A percentile compares a stretch with the other conserved stretches of the same genome.
Evolutionary conservation across 257 asterid species (phyloP).

Genomic region (Rubia yunnanensis): DNA sequence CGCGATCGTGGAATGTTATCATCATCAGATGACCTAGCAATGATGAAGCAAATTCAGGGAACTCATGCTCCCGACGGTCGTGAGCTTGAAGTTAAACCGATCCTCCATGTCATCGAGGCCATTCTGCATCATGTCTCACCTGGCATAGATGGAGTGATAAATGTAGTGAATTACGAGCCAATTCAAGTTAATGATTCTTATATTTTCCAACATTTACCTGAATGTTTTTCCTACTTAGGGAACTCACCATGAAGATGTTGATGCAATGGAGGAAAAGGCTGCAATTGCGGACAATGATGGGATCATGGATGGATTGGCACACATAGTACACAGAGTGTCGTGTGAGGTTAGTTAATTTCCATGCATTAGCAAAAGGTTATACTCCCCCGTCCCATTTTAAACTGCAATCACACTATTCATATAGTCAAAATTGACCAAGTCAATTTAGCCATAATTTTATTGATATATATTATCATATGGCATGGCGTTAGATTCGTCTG

Average conservation of each 20-base stretch:
- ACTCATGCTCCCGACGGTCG: conserved; percentile 55
- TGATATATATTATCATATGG: no score
- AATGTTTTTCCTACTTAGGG: conserved; percentile 29
- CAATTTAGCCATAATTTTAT: no score
- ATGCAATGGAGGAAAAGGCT: conserved; percentile 27
- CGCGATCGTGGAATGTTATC: conserved; percentile 31
- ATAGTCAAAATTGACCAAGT: no score
- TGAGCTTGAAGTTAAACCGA: conserved; percentile 34
- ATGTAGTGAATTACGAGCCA: conserved; percentile 20
- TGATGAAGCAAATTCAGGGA: conserved; percentile 46
- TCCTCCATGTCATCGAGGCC: conserved; percentile 40
- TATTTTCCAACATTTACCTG: neutral
- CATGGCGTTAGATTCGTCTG: no score
- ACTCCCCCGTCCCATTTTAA: no score
- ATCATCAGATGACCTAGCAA: conserved; percentile 38
- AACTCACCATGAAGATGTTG: conserved; percentile 12
- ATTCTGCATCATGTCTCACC: conserved; percentile 50
- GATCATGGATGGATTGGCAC: conserved; percentile 38
- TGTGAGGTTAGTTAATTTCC: conserved; percentile 41
- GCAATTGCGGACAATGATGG: conserved; percentile 31
- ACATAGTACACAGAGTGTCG: conserved; percentile 44
- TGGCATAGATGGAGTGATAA: conserved; percentile 36
- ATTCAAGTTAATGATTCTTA: neutral
- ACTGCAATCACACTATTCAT: no score
- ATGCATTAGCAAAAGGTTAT: no score